These are phyloP conservation scores for Puccinia coronata DNA, from an alignment of 1,284 basidiomycete genomes.

Conservation along the genomic window DNA sequence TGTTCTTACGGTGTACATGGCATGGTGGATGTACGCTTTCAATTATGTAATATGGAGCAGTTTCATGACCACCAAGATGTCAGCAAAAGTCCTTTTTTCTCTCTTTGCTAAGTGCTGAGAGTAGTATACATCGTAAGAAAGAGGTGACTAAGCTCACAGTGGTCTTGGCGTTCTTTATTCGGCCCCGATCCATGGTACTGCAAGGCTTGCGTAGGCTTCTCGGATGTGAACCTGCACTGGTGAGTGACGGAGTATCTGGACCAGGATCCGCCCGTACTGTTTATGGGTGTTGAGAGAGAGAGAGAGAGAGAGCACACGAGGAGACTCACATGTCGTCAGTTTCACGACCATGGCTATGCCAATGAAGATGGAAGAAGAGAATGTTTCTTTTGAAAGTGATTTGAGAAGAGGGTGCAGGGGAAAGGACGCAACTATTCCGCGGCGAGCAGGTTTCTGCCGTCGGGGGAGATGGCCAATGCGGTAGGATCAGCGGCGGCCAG, in stretches of 20 bases:
- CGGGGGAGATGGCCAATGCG: neutral
- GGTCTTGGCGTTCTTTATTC: slow-evolving; percentile 6
- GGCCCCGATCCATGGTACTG: slow-evolving; percentile 23
- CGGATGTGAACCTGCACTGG: slow-evolving; percentile 1
- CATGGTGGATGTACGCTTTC: slow-evolving; percentile 43
- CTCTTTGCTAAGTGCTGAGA: too few relatives aligned
- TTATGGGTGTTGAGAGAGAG: too few relatives aligned
- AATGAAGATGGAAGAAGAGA: too few relatives aligned
- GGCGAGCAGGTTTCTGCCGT: too few relatives aligned
- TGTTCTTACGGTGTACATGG: neutral
- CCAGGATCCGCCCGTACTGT: slow-evolving; percentile 18
- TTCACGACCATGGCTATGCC: neutral
- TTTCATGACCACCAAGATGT: neutral
- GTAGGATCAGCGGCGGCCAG: neutral
- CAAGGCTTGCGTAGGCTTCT: neutral
- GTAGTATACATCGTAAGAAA: too few relatives aligned
- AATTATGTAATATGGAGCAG: neutral
- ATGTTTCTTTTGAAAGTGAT: too few relatives aligned
- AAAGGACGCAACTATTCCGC: too few relatives aligned
- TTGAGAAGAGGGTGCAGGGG: too few relatives aligned
- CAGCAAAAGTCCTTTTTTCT: neutral
- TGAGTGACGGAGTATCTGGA: slow-evolving; percentile 2
- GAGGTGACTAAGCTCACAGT: neutral
- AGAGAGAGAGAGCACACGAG: neutral
- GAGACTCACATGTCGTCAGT: neutral